These are phyloP conservation scores for Porpolomopsis calyptriformis DNA, from an alignment of 768 basidiomycete genomes.

Conservation along the genomic window DNA sequence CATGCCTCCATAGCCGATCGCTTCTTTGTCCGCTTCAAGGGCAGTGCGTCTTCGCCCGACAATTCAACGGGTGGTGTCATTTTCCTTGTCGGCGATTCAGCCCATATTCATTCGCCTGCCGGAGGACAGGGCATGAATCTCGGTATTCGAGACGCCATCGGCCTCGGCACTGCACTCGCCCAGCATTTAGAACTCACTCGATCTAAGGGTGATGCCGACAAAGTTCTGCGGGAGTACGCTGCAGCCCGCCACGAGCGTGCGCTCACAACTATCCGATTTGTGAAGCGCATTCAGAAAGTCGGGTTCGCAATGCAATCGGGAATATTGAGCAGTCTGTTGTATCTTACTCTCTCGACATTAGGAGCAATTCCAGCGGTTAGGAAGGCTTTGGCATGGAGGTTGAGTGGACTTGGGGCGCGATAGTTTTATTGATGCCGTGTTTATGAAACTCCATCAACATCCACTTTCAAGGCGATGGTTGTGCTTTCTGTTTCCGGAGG, in stretches of 20 bases:
- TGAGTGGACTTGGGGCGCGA: constrained; percentile 6
- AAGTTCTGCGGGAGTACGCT: constrained; percentile 26
- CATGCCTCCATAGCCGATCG: constrained; percentile 34
- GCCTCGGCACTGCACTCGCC: constrained; percentile 32
- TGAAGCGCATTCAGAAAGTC: constrained; percentile 19
- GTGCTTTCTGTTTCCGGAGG: too few relatives aligned
- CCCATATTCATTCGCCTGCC: constrained; percentile 42
- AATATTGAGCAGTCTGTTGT: constrained; percentile 6
- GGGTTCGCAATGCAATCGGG: not conserved
- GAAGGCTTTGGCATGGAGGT: constrained; percentile 20
- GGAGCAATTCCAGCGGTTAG: constrained; percentile 34
- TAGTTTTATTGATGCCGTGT: too few relatives aligned
- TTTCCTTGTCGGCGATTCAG: constrained; percentile 34
- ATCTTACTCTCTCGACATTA: constrained; percentile 12
- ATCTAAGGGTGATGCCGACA: constrained; percentile 16
- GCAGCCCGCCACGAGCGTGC: constrained; percentile 28
- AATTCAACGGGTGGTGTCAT: not conserved
- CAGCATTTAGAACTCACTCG: constrained; percentile 19
- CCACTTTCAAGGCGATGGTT: too few relatives aligned
- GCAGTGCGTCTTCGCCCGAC: constrained; percentile 5
- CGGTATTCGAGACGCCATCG: constrained; percentile 43
- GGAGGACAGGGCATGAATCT: constrained; percentile 53
- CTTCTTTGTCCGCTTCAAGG: constrained; percentile 23
- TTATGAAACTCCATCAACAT: too few relatives aligned
- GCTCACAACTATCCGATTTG: constrained; percentile 30